Conservation (phyloP, 345 rosid genomes). For the Gossypium anomalum region DNA sequence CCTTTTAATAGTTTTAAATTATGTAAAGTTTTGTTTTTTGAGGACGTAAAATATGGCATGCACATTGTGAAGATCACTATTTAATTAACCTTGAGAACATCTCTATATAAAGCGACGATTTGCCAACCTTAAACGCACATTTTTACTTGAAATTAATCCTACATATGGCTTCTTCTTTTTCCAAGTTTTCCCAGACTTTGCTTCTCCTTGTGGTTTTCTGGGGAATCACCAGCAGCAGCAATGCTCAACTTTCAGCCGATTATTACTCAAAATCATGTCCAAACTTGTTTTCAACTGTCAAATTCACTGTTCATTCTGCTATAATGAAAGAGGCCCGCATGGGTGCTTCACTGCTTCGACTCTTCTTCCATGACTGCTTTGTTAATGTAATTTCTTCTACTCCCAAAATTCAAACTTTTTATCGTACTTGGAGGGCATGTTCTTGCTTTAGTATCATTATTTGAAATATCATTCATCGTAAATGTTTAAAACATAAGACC, state of each 20-base stretch:
- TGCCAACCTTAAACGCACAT: not conserved
- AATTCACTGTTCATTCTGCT: conserved; percentile 47
- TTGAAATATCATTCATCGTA: too few relatives aligned
- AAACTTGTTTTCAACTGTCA: conserved; percentile 41
- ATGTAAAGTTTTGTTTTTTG: not conserved
- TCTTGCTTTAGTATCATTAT: too few relatives aligned
- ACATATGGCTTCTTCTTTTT: conserved; percentile 29
- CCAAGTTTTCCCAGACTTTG: conserved; percentile 22
- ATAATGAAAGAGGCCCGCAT: conserved; percentile 47
- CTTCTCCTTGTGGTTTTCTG: conserved; percentile 31
- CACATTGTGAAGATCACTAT: not conserved
- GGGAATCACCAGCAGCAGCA: conserved; percentile 21
- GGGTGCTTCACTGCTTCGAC: conserved; percentile 83
- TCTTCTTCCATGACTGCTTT: conserved; percentile 90
- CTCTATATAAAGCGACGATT: conserved; percentile 42
- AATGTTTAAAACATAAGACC: too few relatives aligned
- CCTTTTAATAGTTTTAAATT: too few relatives aligned
- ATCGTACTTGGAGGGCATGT: too few relatives aligned
- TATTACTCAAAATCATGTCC: conserved; percentile 74
- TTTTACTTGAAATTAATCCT: not conserved
- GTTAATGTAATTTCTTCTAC: conserved; percentile 50
- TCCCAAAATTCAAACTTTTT: too few relatives aligned
- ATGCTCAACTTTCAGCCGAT: conserved; percentile 65
- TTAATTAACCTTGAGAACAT: conserved; percentile 8
- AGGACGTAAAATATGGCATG: conserved; percentile 15